Percentiles rank a stretch among this genome's conserved stretches.
Conservation (phyloP, 106 monocot genomes). For the Gastrodia elata region DNA sequence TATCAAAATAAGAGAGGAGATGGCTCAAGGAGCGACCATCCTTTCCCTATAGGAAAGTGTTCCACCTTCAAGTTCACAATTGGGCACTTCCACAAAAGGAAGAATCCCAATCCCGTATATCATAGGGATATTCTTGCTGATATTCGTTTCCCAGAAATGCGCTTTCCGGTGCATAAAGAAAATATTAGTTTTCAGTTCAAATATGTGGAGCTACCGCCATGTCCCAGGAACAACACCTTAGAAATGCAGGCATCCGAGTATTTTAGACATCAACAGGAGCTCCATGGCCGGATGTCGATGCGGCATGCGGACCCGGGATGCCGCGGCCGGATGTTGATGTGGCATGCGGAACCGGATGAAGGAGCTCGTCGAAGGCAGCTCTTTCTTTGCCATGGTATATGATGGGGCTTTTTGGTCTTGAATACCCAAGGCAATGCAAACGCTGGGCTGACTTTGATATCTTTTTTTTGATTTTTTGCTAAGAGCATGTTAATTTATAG, state of each 20-base stretch:
- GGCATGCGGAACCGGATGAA: not conserved
- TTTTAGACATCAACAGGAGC: not conserved
- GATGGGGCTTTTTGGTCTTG: not conserved
- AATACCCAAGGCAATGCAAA: not conserved
- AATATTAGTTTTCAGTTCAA: no score
- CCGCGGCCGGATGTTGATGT: not conserved
- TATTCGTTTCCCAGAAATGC: not conserved
- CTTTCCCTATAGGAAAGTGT: slow-evolving; percentile 22
- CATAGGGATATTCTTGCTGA: not conserved
- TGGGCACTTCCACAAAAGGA: not conserved
- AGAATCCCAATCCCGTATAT: not conserved
- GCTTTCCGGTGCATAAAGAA: not conserved
- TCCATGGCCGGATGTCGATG: not conserved
- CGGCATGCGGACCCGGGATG: no score
- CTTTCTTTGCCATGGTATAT: not conserved
- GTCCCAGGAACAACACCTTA: not conserved
- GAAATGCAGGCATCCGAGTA: not conserved
- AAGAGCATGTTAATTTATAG: not conserved
- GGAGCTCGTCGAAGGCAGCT: not conserved
- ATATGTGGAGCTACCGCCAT: not conserved
- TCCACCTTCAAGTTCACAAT: slow-evolving; percentile 27
- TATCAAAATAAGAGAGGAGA: slow-evolving; percentile 46
- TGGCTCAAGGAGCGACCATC: slow-evolving; percentile 12
- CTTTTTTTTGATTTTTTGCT: not conserved
- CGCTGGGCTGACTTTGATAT: not conserved